These are phyloP conservation scores for Cymbopogon flexuosus DNA, from an alignment of 202 grass and related monocot species.

Conservation along the genomic window DNA sequence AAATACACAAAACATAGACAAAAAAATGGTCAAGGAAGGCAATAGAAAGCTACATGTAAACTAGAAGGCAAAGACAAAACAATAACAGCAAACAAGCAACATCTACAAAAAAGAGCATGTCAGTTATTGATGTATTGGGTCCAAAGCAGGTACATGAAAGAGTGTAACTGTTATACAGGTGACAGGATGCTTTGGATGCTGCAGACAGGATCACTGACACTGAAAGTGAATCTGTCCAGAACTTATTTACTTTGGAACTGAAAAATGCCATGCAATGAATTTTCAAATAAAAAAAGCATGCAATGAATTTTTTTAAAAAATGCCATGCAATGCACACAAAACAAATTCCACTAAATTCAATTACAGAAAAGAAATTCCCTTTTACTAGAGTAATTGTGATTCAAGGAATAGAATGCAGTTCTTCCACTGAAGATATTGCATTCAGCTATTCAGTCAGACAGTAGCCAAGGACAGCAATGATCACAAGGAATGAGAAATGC, in stretches of 20 bases:
- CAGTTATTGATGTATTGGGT: background rate
- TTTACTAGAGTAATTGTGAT: background rate
- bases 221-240: background rate
- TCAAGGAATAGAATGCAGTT: background rate
- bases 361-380: background rate
- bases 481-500: background rate
- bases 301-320: no score
- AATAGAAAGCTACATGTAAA: constrained; percentile 7
- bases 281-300: no score
- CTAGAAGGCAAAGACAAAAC: background rate
- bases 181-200: constrained; percentile 7
- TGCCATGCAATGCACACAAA: background rate
- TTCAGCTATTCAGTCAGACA: background rate
- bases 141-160: background rate
- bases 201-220: background rate
- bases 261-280: background rate
- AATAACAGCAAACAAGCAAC: background rate
- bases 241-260: background rate
- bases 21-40: background rate
- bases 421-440: background rate
- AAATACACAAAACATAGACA: background rate
- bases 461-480: background rate
- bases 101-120: background rate
- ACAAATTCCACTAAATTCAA: background rate
- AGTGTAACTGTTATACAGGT: background rate